phyloP scores from a whole-genome alignment of 345 rosid species.

The Euclidium syriacum region DNA sequence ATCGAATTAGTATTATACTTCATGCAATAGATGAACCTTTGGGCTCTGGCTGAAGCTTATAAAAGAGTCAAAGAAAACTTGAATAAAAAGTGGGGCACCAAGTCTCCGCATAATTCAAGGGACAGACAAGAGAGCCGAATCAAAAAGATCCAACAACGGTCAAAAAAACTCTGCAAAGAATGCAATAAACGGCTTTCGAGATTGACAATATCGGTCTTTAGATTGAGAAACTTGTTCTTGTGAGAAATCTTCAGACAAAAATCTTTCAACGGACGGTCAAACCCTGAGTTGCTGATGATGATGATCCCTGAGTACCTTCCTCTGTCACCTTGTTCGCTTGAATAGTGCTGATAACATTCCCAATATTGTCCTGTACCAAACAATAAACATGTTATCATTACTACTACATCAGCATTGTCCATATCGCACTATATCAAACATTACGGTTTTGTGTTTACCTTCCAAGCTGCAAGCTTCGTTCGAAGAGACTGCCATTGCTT shows the following conservation, averaged over 20 bases:
- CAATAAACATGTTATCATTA: neutral
- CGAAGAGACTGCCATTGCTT: slow-evolving; percentile 68
- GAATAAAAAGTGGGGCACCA: neutral
- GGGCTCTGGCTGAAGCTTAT: too few relatives aligned
- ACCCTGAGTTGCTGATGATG: slow-evolving; percentile 39
- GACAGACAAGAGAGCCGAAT: neutral
- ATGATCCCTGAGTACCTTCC: slow-evolving; percentile 49
- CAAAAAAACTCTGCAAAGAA: neutral
- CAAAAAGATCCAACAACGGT: slow-evolving; percentile 5
- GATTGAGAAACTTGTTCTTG: neutral
- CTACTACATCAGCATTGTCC: neutral
- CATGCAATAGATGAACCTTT: too few relatives aligned
- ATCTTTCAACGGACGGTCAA: slow-evolving; percentile 40
- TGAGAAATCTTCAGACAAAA: neutral
- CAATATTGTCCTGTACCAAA: slow-evolving; percentile 48
- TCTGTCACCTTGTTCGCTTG: slow-evolving; percentile 72
- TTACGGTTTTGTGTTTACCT: slow-evolving; percentile 34
- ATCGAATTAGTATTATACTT: too few relatives aligned
- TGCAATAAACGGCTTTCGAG: neutral
- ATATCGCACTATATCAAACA: neutral
- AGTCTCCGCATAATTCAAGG: neutral
- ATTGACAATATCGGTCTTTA: neutral
- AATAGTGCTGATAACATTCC: slow-evolving; percentile 56
- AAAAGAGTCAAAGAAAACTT: too few relatives aligned
- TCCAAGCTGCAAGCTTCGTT: slow-evolving; percentile 67